Base-by-base conservation (phyloP, 768 basidiomycete species). In the Boletus insuetus region DNA sequence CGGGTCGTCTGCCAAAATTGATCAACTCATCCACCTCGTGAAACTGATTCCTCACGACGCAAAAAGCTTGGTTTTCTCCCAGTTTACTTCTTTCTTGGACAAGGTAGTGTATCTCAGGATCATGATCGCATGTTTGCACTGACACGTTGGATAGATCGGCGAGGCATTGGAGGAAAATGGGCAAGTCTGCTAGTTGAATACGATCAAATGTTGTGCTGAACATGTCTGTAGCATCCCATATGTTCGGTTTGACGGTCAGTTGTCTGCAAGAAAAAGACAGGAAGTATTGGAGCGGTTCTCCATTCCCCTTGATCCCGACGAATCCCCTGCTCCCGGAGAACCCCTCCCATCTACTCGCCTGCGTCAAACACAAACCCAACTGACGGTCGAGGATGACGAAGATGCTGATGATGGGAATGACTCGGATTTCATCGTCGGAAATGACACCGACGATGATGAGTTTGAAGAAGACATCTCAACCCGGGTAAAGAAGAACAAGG, bases 51-150 rank as follows among this genome's bases (percentile, higher is more conserved):
- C 89, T 1, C 56, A 62, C 4, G 80, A 77, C 2, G 88, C 92
- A 58, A 95, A 95, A 69, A 87, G 87, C 3, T 74, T 95, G 3
- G 91, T 95, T 1, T 95, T 95, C 66, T 92, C 89, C 3, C 93
- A 95, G 62, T 95, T 94, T 64, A 95, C 91, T 4, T 81, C 83
- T 3, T 94, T 91, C 72, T 69, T 94, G 50, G 86, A 91, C 73
- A 87, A 91, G 75, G 91, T 87, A 56, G 46, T 26, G 32, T 40
- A 4, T 35, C 35, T 37, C 35, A 24, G 4, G 10, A 16, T 6
- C 2, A 26, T 31, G 19, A 0, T 35, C 3, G 29, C 26, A 17
- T 46, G 42, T 14, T 39, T 42, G 29, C 35, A 40, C 48, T 53
- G 29, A 57, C 53, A n/a, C 16, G 2, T n/a, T 41, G 38, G 13